Base-by-base conservation (phyloP, 495 filamentous ascomycete species). In the Lophiostoma macrostomum region DNA sequence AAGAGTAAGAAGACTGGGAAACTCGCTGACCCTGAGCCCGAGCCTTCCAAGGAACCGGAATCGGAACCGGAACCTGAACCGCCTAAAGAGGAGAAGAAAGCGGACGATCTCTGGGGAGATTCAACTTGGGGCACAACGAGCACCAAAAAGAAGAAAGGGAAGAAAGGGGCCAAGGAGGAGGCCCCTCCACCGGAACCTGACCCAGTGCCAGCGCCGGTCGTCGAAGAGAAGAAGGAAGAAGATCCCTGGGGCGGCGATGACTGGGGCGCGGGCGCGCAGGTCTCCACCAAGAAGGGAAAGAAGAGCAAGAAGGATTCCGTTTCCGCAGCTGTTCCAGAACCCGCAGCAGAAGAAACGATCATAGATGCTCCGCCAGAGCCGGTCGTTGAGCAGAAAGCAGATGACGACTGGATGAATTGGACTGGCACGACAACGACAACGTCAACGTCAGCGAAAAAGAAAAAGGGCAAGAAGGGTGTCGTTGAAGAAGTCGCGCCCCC, bases 191-290 rank as follows among this genome's bases (percentile, higher is more conserved):
- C 50, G 16, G 36, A 35, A 10, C 52, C 48, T n/a, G n/a, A n/a
- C n/a, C n/a, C n/a, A 5, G 47, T 74, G 24, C 69, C 73, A 36
- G 73, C 72, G 56, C 71, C 66, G 22, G 71, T 73, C 36, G 53
- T 35, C n/a, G 62, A 58, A 24, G 41, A 52, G 22, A 52, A 32
- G 20, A 28, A 31, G 11, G 32, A n/a, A 8, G 51, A 55, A 27
- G 45, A 42, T 19, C 36, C 37, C 19, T 56, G 53, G 53, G 45
- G 35, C 22, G 43, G 42, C 41, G 35, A 32, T 18, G 45, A 32
- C 7, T 50, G 51, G 38, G 51, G 44, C 18, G 27, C 38, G 14
- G 20, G 16, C 12, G 36, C 31, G 13, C 34, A 39, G 4, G n/a
- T 31, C 3, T 22, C 30, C 44, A 46, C 45, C 14, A 53, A 52